Base-by-base conservation (phyloP, 2,329 filamentous ascomycete genomes). In the Pseudocercospora eumusae region DNA sequence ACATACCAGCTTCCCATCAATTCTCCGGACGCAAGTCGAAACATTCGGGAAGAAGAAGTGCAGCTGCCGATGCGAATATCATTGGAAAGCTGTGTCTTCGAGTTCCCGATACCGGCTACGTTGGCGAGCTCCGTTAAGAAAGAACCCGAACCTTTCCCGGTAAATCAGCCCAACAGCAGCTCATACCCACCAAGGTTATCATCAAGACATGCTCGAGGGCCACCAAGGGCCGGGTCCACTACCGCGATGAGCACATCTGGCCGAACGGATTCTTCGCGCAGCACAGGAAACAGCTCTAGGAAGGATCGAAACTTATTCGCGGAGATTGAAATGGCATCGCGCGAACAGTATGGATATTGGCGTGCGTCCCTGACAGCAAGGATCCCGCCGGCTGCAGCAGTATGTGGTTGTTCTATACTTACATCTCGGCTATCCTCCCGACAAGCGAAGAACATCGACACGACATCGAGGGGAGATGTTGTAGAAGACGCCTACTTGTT, bases 291-390 rank as follows among this genome's bases (percentile, higher is more conserved):
- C 44, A 47, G 44, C 20, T 47, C 44, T 13, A 47, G 21, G 44
- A 47, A 47, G 44, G 44, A 47, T 13, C 18, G 44, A 25, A 47
- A 47, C 13, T 25, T 15, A 13, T 47, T 47, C 21, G 62, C 62
- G 4, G 64, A 66, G 33, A 61, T 66, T 4, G 64, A 66, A 21
- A 64, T 66, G 64, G 58, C 53, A 31, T 49, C 62, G 9, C 21
- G 61, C 57, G 56, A 63, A 31, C 62, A 63, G 18, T 60, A 59
- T 44, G 64, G 64, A 31, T 66, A 66, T 33, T 64, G 62, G 62
- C 58, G 59, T 21, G 57, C 60, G 13, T 62, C 64, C 8, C 64
- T 64, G 25, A 53, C 55, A 47, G 31, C 18, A 25, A 36, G 52
- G 20, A 25, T 64, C 4, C 60, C 62, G 27, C 27, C 59, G 10